phyloP scores from a whole-genome alignment of 768 basidiomycete species.

The Sistotremastrum niveocremeum region DNA sequence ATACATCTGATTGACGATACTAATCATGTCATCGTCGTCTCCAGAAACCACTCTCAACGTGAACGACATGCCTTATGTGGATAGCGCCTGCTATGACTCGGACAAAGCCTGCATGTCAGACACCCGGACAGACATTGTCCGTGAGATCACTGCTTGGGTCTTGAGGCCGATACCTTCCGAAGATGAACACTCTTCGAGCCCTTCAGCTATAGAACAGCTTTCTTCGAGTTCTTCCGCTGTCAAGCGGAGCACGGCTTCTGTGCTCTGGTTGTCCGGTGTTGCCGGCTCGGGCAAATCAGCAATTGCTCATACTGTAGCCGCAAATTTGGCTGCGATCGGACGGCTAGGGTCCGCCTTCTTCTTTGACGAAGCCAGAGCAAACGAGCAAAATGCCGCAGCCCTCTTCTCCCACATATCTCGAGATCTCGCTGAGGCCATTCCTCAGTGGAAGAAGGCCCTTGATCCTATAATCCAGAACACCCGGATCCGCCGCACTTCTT shows the following conservation, averaged over 20 bases:
- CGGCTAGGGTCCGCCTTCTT: conserved; percentile 18
- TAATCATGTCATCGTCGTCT: too few relatives aligned
- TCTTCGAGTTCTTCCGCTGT: too few relatives aligned
- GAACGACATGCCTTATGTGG: background rate
- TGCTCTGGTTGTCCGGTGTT: conserved; percentile 13
- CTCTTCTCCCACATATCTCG: too few relatives aligned
- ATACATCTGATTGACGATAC: too few relatives aligned
- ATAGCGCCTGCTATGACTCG: background rate
- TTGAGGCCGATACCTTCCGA: too few relatives aligned
- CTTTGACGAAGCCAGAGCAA: conserved; percentile 2
- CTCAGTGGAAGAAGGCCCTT: too few relatives aligned
- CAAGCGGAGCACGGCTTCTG: too few relatives aligned
- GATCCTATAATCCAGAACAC: background rate
- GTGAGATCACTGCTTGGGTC: background rate
- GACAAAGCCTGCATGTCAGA: background rate
- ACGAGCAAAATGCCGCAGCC: too few relatives aligned
- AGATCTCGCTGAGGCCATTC: too few relatives aligned
- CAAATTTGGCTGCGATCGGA: conserved; percentile 5
- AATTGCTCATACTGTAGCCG: conserved; percentile 12
- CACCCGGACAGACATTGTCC: background rate
- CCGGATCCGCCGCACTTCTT: background rate
- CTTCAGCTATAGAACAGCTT: too few relatives aligned
- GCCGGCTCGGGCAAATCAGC: conserved; percentile 16
- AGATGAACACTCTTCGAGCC: too few relatives aligned
- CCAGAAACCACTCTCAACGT: background rate